Percentiles rank a stretch among this genome's conserved stretches.
These are phyloP conservation scores for Fragilaria crotonensis DNA, from an alignment of 108 stramenopile species.

Conservation along the genomic window DNA sequence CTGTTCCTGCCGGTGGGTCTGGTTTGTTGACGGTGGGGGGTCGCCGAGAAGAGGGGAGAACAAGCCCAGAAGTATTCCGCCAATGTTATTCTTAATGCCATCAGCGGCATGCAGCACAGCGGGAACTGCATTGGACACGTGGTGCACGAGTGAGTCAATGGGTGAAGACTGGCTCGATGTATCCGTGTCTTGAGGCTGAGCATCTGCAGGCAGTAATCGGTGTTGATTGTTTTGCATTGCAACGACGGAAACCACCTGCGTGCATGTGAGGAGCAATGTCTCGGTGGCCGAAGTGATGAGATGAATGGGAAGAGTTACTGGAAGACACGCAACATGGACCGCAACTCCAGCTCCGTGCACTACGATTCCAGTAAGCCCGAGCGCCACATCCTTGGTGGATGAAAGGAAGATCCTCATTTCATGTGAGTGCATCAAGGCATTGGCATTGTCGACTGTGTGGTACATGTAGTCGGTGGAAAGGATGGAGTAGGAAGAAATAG, in stretches of 20 bases:
- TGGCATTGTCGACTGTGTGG: background rate
- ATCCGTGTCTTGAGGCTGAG: constrained; percentile 5
- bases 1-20: background rate
- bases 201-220: background rate
- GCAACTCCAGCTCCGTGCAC: constrained; percentile 13
- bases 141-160: constrained; percentile 10
- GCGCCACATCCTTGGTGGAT: constrained; percentile 15
- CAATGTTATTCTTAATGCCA: background rate
- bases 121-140: constrained; percentile 13
- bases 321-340: constrained; percentile 28
- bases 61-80: background rate
- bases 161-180: background rate
- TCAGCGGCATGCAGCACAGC: constrained; percentile 8
- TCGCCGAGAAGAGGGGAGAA: background rate
- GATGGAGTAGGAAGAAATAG: too few species aligned
- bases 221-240: background rate
- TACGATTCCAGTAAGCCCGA: constrained; percentile 1
- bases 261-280: background rate
- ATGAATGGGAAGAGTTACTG: constrained; percentile 34
- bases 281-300: constrained; percentile 20
- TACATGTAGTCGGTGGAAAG: too few species aligned
- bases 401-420: constrained; percentile 30
- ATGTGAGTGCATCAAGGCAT: constrained; percentile 16
- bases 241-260: background rate
- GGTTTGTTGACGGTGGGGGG: too few species aligned